Percentiles rank a stretch among this genome's conserved stretches.
phyloP scores from a whole-genome alignment of 257 asterid species.

The Verbena officinalis region DNA sequence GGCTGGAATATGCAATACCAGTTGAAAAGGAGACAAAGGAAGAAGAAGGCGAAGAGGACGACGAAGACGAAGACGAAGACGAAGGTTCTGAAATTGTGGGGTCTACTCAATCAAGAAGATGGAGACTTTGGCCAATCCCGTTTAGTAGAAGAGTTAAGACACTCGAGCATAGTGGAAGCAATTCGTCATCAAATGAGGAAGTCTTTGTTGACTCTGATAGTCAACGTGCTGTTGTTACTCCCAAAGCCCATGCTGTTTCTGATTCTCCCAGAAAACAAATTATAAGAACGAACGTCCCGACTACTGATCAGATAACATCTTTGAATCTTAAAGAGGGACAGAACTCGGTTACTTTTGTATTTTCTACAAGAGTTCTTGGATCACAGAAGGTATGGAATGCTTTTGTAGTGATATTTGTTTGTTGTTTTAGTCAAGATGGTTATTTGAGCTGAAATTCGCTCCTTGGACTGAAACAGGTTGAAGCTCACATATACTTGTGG shows the following conservation, averaged over 20 bases:
- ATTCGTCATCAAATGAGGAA: conserved; percentile 63
- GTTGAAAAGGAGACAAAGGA: conserved; percentile 55
- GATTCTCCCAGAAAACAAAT: conserved; percentile 81
- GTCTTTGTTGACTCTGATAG: conserved; percentile 58
- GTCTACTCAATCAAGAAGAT: conserved; percentile 41
- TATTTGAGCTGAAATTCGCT: neutral
- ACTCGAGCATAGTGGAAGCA: conserved; percentile 61
- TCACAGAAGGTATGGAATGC: conserved; percentile 69
- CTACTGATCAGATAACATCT: conserved; percentile 89
- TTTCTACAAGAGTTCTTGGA: conserved; percentile 92
- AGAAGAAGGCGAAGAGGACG: conserved; percentile 44
- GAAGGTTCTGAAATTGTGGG: conserved; percentile 56
- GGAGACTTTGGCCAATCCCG: conserved; percentile 97
- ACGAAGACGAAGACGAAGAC: conserved; percentile 55
- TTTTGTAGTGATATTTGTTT: conserved; percentile 18
- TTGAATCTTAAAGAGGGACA: conserved; percentile 94
- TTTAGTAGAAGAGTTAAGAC: conserved; percentile 87
- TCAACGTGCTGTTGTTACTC: conserved; percentile 42
- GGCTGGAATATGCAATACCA: conserved; percentile 50
- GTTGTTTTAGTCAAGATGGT: conserved; percentile 7
- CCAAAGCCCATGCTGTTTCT: conserved; percentile 36
- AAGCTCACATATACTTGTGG: conserved; percentile 99
- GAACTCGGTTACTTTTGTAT: conserved; percentile 79
- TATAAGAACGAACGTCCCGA: conserved; percentile 87
- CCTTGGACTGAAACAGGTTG: conserved; percentile 65